A percentile compares a stretch with the other conserved stretches of the same genome.
Conservation (phyloP, 495 filamentous ascomycete genomes). For the Penicillium lividum region DNA sequence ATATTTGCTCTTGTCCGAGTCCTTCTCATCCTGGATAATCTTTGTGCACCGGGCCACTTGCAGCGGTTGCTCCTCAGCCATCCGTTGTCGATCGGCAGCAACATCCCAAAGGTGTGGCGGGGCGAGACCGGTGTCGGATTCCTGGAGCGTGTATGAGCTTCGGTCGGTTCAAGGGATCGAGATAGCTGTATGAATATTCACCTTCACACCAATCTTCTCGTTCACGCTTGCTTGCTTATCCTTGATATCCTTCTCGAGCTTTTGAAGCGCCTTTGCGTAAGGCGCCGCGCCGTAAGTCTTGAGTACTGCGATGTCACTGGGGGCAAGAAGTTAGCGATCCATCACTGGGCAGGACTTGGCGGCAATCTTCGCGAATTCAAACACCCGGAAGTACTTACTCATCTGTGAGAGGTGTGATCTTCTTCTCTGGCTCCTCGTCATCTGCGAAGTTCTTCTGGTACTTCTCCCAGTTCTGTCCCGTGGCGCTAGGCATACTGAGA, state of each 20-base stretch:
- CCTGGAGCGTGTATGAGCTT: constrained; percentile 53
- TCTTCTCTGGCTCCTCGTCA: constrained; percentile 98
- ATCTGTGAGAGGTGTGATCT: constrained; percentile 93
- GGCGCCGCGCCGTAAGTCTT: constrained; percentile 98
- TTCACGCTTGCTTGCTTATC: constrained; percentile 95
- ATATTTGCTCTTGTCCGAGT: constrained; percentile 98
- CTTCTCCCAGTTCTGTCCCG: constrained; percentile 94
- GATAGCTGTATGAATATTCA: constrained; percentile 31
- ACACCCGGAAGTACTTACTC: constrained; percentile 62
- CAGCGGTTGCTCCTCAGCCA: constrained; percentile 96
- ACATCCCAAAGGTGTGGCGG: constrained; percentile 99
- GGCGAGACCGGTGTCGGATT: constrained; percentile 97
- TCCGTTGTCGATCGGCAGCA: constrained; percentile 94
- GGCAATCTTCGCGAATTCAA: background rate
- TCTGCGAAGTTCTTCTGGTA: constrained; percentile 95
- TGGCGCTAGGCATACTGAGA: constrained; percentile 82
- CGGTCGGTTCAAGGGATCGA: constrained; percentile 8
- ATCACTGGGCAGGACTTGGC: constrained; percentile 8
- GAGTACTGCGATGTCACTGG: constrained; percentile 95
- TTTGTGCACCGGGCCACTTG: constrained; percentile 98
- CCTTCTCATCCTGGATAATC: constrained; percentile 97
- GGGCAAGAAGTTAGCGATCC: constrained; percentile 27
- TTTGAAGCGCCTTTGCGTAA: constrained; percentile 88
- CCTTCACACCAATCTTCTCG: constrained; percentile 90
- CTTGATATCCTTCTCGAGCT: constrained; percentile 97